These are phyloP conservation scores for Omphalea diandra DNA, from an alignment of 441 rosid genomes.

Conservation along the genomic window DNA sequence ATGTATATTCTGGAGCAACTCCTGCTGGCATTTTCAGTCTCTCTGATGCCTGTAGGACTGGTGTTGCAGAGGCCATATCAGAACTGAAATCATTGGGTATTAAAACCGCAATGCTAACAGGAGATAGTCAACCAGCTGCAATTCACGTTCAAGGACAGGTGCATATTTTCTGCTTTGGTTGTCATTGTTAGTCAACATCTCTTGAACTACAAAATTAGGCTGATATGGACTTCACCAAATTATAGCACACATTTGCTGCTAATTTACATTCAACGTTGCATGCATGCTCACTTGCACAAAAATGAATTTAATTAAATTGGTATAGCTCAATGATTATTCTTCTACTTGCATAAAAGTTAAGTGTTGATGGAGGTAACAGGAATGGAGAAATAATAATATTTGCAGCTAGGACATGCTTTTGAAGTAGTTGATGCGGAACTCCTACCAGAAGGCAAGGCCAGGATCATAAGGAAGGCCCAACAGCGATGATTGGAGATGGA, in stretches of 20 bases:
- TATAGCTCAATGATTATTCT: background rate
- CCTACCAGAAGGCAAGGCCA: conserved; percentile 69
- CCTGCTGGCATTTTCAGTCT: conserved; percentile 59
- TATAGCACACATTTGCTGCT: too few relatives aligned
- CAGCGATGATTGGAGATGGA: conserved; percentile 92
- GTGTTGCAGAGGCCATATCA: conserved; percentile 58
- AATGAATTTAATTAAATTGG: too few relatives aligned
- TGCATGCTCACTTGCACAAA: too few relatives aligned
- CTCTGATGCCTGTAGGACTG: conserved; percentile 76
- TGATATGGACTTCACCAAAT: too few relatives aligned
- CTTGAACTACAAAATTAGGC: background rate
- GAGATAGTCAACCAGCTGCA: conserved; percentile 72
- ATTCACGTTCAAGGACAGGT: conserved; percentile 76
- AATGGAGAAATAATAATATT: too few relatives aligned
- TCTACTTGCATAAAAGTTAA: background rate
- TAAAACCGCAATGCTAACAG: conserved; percentile 77
- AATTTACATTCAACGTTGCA: too few relatives aligned
- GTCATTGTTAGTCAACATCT: too few relatives aligned
- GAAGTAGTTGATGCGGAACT: conserved; percentile 71
- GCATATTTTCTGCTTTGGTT: background rate
- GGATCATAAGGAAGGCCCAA: conserved; percentile 61
- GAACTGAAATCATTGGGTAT: conserved; percentile 57
- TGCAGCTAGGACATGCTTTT: conserved; percentile 59
- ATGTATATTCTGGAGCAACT: conserved; percentile 43
- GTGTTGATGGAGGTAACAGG: background rate